Percentiles rank a stretch among this genome's conserved stretches.
These are phyloP conservation scores for Jatropha curcas DNA, from an alignment of 345 rosid species.

Conservation along the genomic window DNA sequence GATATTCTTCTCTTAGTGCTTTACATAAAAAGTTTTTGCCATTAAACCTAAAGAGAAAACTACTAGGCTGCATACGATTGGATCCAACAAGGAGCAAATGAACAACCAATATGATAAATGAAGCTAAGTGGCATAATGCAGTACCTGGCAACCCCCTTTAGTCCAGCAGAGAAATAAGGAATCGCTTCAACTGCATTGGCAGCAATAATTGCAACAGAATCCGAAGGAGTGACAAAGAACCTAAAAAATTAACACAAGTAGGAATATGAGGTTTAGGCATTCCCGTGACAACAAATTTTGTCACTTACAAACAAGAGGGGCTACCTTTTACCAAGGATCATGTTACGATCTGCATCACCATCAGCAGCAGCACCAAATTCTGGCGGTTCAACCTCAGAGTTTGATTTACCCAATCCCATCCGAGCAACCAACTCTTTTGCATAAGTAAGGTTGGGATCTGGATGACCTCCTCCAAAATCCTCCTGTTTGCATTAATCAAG, in stretches of 20 bases:
- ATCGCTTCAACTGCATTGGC: constrained; percentile 92
- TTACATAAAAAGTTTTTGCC: neutral
- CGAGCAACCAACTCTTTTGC: constrained; percentile 94
- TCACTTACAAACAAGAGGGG: neutral
- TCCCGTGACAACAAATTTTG: constrained; percentile 1
- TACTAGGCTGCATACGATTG: neutral
- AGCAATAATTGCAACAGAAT: constrained; percentile 97
- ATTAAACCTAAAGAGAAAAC: neutral
- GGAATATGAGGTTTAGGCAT: constrained; percentile 8
- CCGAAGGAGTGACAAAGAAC: constrained; percentile 99
- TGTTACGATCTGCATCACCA: constrained; percentile 99
- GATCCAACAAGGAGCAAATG: neutral
- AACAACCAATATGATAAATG: neutral
- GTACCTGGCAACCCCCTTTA: constrained; percentile 99
- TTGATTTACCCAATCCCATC: constrained; percentile 90
- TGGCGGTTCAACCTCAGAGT: constrained; percentile 71
- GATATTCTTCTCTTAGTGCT: neutral
- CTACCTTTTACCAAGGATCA: constrained; percentile 98
- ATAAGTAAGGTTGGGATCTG: constrained; percentile 97
- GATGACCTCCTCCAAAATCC: constrained; percentile 99
- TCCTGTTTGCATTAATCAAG: constrained; percentile 52
- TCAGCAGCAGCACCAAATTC: constrained; percentile 99
- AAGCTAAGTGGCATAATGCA: constrained; percentile 14
- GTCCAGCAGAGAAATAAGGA: constrained; percentile 90
- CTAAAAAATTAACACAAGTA: constrained; percentile 35